Percentiles rank a stretch among this genome's conserved stretches.
Evolutionary conservation across 352 stramenopile genomes (phyloP).

Genomic region (Phytophthora tentaculata): DNA sequence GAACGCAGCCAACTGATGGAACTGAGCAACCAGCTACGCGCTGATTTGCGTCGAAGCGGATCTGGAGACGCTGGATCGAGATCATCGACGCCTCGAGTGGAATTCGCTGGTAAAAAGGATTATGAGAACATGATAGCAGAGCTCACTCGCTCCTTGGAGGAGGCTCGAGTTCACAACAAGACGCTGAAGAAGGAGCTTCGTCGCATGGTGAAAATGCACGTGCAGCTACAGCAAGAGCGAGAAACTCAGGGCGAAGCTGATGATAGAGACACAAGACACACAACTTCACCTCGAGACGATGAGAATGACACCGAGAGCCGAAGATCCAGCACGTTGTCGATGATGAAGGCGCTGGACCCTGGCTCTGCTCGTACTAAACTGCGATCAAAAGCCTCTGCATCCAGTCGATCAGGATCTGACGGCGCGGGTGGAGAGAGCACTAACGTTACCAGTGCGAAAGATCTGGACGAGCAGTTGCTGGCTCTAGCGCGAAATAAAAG

Average conservation of each 20-base stretch:
- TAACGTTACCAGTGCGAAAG: slow-evolving; percentile 19
- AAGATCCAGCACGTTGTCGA: slow-evolving; percentile 63
- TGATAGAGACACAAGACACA: not conserved
- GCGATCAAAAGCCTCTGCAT: slow-evolving; percentile 28
- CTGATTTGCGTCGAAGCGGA: slow-evolving; percentile 59
- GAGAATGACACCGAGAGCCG: slow-evolving; percentile 11
- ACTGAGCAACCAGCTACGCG: slow-evolving; percentile 76
- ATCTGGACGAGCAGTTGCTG: slow-evolving; percentile 62
- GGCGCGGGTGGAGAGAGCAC: slow-evolving; percentile 9
- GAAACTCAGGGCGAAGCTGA: slow-evolving; percentile 7
- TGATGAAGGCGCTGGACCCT: slow-evolving; percentile 61
- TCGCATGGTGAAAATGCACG: slow-evolving; percentile 72
- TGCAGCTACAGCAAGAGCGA: slow-evolving; percentile 40
- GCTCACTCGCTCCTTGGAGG: slow-evolving; percentile 73
- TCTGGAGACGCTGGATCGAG: slow-evolving; percentile 20
- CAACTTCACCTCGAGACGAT: not conserved
- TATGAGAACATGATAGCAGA: slow-evolving; percentile 77
- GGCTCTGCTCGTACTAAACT: not conserved
- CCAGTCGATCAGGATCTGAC: slow-evolving; percentile 26
- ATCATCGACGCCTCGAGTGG: slow-evolving; percentile 24
- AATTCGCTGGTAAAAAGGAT: slow-evolving; percentile 72
- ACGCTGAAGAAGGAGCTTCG: slow-evolving; percentile 85
- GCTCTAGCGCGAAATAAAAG: slow-evolving; percentile 53
- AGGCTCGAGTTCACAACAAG: slow-evolving; percentile 75
- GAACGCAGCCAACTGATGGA: slow-evolving; percentile 83